A percentile compares a stretch with the other conserved stretches of the same genome.
phyloP scores from a whole-genome alignment of 257 asterid genomes.

The Sherardia arvensis region DNA sequence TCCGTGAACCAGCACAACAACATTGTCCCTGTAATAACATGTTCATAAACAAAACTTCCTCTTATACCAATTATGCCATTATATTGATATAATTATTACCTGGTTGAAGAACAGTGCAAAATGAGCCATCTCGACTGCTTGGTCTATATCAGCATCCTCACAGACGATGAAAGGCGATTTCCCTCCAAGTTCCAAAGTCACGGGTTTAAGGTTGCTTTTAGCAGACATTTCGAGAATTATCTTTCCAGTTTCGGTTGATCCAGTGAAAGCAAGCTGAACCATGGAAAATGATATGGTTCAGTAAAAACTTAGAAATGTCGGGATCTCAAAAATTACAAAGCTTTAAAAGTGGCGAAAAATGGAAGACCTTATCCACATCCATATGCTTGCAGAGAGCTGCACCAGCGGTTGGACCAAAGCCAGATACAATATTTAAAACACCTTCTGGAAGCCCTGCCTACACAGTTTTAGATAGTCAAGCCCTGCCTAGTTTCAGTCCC shows the following conservation, averaged over 20 bases:
- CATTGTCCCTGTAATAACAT: conserved; percentile 73
- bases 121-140: conserved; percentile 87
- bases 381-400: conserved; percentile 91
- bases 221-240: conserved; percentile 60
- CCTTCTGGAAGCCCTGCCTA: conserved; percentile 99
- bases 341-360: not conserved
- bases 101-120: conserved; percentile 90
- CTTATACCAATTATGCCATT: not conserved
- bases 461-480: not conserved
- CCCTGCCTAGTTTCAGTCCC: not conserved
- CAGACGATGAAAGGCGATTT: conserved; percentile 95
- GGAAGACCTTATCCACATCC: conserved; percentile 93
- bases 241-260: conserved; percentile 88
- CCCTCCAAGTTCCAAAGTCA: conserved; percentile 95
- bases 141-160: conserved; percentile 93
- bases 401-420: conserved; percentile 92
- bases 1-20: conserved; percentile 93
- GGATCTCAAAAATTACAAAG: not conserved
- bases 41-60: not conserved
- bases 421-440: conserved; percentile 78
- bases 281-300: conserved; percentile 11
- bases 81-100: conserved; percentile 32
- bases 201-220: conserved; percentile 92
- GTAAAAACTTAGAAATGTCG: not conserved
- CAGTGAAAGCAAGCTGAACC: conserved; percentile 89